Base-by-base conservation (phyloP, 2,329 filamentous ascomycete species). In the Fusarium sp. region DNA sequence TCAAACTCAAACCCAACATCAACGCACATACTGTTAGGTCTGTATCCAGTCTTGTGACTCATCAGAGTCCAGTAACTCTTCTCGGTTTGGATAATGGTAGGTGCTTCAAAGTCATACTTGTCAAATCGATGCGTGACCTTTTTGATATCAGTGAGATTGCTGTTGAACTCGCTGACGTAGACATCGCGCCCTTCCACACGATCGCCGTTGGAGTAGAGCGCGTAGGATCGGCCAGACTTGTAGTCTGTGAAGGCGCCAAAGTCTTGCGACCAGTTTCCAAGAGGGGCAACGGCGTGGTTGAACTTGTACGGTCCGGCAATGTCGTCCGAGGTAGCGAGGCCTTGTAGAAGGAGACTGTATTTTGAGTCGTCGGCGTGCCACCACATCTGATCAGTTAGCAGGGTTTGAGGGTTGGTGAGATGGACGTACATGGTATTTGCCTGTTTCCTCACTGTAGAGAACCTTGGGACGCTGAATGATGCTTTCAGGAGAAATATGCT, bases 391-490 rank as follows among this genome's bases (percentile, higher is more conserved):
- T 2, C 0, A 6, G 13, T 70, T 10, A 75, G 50, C 3, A 32
- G 6, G 15, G 14, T 4, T n/a, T 15, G 30, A 33, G 30, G 30
- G 30, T 14, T 33, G 30, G 6, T 15, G 6, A 2, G 2, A 11
- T 2, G 9, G 3, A 14, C 80, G 19, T 77, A 87, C 85, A 62
- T 88, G 86, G 62, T 88, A 90, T 68, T 88, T 81, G 4, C 81
- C 77, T 0, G 83, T 82, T 3, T 79, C 78, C 47, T 87, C 77
- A 65, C 85, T 88, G 67, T 86, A 88, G 2, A 87, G 82, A 3
- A 90, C 87, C 67, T 90, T 90, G 0, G 87, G 87, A 17, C 87
- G 78, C 71, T 89, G 87, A 27, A 90, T 89, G 44, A 90, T 85
- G 66, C 82, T 84, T 5, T 83, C 73, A 0, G 85, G 82, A 0